Evolutionary conservation across 371 early-diverging fungal species (phyloP).

Genomic region (Haplosporangium sp.): DNA sequence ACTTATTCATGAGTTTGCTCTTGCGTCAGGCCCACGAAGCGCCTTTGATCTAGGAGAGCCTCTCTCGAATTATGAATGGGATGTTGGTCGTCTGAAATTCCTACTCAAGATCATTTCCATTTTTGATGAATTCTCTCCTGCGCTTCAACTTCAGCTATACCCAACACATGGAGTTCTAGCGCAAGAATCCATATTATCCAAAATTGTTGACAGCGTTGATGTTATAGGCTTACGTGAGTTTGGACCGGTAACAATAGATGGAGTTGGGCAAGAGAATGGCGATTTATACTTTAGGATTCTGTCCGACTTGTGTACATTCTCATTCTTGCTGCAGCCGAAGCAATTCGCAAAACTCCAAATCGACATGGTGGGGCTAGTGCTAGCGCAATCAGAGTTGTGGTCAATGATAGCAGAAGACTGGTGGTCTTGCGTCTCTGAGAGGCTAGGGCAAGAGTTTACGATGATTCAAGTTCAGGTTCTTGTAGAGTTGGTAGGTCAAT

Average conservation of each 20-base stretch:
- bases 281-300: constrained; percentile 30
- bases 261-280: constrained; percentile 8
- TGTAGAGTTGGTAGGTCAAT: constrained; percentile 22
- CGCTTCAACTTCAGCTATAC: constrained; percentile 30
- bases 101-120: constrained; percentile 28
- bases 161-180: constrained; percentile 1
- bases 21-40: constrained; percentile 19
- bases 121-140: constrained; percentile 34
- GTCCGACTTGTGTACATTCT: constrained; percentile 35
- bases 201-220: constrained; percentile 19
- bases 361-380: constrained; percentile 37
- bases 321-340: constrained; percentile 23
- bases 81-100: constrained; percentile 35
- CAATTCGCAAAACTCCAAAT: constrained; percentile 40
- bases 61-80: constrained; percentile 43
- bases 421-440: constrained; percentile 39
- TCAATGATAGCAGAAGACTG: constrained; percentile 42
- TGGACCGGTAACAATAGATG: neutral
- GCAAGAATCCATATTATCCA: constrained; percentile 13
- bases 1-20: constrained; percentile 27
- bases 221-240: constrained; percentile 17
- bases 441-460: constrained; percentile 32
- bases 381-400: constrained; percentile 30
- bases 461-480: constrained; percentile 11
- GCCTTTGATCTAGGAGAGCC: constrained; percentile 5